Percentiles rank a stretch among this genome's conserved stretches.
These are phyloP conservation scores for Anacardium occidentale DNA, from an alignment of 345 rosid genomes.

Conservation along the genomic window DNA sequence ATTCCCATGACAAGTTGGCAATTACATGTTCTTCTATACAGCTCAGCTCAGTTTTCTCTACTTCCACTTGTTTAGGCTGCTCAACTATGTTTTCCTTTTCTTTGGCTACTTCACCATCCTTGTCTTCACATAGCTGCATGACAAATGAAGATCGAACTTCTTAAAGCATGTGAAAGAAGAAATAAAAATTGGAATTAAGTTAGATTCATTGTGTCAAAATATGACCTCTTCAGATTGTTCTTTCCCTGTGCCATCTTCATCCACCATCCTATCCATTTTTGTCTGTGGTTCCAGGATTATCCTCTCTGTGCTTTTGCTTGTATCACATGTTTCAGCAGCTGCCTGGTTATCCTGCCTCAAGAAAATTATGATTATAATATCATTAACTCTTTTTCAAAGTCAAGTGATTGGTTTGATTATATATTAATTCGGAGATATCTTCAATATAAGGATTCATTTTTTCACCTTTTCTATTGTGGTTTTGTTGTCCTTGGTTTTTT, in stretches of 20 bases:
- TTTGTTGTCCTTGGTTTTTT: neutral
- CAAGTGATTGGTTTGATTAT: no score
- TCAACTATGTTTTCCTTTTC: slow-evolving; percentile 14
- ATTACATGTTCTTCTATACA: neutral
- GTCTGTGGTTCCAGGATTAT: neutral
- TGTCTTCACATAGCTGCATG: slow-evolving; percentile 26
- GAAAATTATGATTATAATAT: neutral
- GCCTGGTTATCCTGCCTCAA: neutral
- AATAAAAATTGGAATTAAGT: slow-evolving; percentile 1
- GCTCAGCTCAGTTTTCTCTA: neutral
- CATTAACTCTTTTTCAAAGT: neutral
- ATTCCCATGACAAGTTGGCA: neutral
- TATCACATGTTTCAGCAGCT: neutral
- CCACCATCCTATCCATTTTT: slow-evolving; percentile 1
- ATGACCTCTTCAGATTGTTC: slow-evolving; percentile 32
- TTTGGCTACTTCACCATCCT: slow-evolving; percentile 17
- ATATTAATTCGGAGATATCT: neutral
- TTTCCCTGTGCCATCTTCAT: slow-evolving; percentile 24
- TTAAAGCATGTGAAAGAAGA: neutral
- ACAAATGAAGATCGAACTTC: neutral
- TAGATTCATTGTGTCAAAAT: neutral
- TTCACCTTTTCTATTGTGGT: slow-evolving; percentile 18
- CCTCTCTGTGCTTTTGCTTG: slow-evolving; percentile 11
- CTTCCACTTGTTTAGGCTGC: neutral
- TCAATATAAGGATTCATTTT: neutral